Conservation (phyloP, 2,329 filamentous ascomycete species). For the Rosellinia necatrix region DNA sequence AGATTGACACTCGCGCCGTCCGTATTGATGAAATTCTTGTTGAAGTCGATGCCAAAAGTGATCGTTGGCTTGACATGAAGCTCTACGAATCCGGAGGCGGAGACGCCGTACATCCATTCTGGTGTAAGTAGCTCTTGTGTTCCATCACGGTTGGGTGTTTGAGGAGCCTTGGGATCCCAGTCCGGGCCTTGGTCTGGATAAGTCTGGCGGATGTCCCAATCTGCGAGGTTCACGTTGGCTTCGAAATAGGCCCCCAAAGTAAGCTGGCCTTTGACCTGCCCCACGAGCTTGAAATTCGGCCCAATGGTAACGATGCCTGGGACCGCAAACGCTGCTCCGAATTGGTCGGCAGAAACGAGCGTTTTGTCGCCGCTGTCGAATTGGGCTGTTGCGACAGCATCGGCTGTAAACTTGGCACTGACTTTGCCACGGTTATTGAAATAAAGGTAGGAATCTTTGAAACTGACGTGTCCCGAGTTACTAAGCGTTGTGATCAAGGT, state of each 20-base stretch:
- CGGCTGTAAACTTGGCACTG: constrained; percentile 33
- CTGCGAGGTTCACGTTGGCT: constrained; percentile 5
- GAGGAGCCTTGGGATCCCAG: constrained; percentile 8
- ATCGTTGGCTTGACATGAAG: constrained; percentile 2
- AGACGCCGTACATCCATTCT: not conserved
- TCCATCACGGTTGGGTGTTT: not conserved
- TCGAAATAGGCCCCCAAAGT: not conserved
- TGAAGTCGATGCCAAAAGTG: not conserved
- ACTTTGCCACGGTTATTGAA: constrained; percentile 28
- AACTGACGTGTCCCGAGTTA: constrained; percentile 36
- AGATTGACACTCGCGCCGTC: not conserved
- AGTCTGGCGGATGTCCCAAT: constrained; percentile 3
- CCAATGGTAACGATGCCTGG: constrained; percentile 41
- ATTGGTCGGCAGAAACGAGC: constrained; percentile 33
- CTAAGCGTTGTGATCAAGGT: constrained; percentile 25
- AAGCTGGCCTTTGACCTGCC: not conserved
- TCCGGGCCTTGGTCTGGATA: constrained; percentile 5
- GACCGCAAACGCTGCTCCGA: constrained; percentile 37
- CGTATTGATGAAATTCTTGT: not conserved
- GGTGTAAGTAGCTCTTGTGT: not conserved
- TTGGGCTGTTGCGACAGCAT: constrained; percentile 31
- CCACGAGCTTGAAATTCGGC: constrained; percentile 26
- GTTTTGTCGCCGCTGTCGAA: constrained; percentile 30
- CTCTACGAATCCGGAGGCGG: not conserved
- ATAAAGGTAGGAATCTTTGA: constrained; percentile 18